Evolutionary conservation across 169 alveolate species (phyloP).

Genomic region (Plasmodium cynomolgi): DNA sequence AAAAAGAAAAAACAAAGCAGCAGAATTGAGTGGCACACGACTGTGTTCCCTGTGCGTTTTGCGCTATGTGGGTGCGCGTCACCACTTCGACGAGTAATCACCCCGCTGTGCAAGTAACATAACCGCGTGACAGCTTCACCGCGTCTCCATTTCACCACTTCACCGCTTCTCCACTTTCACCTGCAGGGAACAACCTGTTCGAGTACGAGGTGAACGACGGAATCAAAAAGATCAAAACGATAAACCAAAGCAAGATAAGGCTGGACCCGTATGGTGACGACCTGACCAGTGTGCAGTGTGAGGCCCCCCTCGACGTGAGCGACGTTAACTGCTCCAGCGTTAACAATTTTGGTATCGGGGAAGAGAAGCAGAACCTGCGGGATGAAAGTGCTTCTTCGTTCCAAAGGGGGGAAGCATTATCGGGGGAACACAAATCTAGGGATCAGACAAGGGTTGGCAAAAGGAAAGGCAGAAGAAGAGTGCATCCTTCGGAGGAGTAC

Average conservation of each 20-base stretch:
- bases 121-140: background rate
- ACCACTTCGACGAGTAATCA: background rate
- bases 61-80: background rate
- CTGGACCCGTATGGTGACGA: constrained; percentile 10
- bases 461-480: background rate
- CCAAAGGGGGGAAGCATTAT: background rate
- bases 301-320: constrained; percentile 45
- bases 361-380: background rate
- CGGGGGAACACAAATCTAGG: background rate
- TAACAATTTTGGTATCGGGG: constrained; percentile 7
- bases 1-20: background rate
- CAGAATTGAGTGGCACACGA: background rate
- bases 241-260: constrained; percentile 13
- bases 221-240: constrained; percentile 37
- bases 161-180: background rate
- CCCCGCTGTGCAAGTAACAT: background rate
- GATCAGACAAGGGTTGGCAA: background rate
- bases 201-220: constrained; percentile 45
- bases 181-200: constrained; percentile 39
- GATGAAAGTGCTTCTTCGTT: constrained; percentile 19
- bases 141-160: background rate
- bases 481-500: background rate
- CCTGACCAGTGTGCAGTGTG: constrained; percentile 9
- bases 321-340: constrained; percentile 46
- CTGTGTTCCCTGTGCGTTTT: background rate